These are phyloP conservation scores for Penicillium longicatenatum DNA, from an alignment of 495 filamentous ascomycete species.

Conservation along the genomic window DNA sequence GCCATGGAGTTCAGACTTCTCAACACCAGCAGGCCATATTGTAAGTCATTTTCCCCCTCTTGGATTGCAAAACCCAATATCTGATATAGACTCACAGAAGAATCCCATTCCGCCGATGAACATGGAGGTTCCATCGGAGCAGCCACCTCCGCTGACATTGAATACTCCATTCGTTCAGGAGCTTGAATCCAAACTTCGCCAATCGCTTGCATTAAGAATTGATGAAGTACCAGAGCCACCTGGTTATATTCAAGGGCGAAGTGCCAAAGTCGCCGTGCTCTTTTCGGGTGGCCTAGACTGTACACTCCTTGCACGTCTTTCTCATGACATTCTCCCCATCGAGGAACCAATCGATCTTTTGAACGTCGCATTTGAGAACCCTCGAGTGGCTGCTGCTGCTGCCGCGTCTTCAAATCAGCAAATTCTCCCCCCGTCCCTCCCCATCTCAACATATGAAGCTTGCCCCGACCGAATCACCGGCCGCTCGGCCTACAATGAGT, in stretches of 20 bases:
- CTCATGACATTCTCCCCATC: conserved; percentile 74
- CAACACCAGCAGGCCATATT: conserved; percentile 30
- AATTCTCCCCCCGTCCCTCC: not conserved
- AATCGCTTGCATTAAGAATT: conserved; percentile 67
- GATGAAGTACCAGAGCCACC: conserved; percentile 65
- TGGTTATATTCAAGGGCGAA: conserved; percentile 26
- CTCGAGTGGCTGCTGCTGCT: conserved; percentile 63
- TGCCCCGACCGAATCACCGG: conserved; percentile 93
- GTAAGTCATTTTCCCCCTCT: conserved; percentile 30
- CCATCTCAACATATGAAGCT: conserved; percentile 63
- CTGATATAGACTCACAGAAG: conserved; percentile 36
- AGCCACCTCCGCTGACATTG: conserved; percentile 40
- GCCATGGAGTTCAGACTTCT: conserved; percentile 30
- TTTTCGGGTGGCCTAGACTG: conserved; percentile 97
- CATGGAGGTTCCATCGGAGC: conserved; percentile 44
- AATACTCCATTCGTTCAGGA: conserved; percentile 55
- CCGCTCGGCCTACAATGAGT: conserved; percentile 70
- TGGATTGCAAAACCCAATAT: not conserved
- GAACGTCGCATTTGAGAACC: conserved; percentile 97
- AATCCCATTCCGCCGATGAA: conserved; percentile 67
- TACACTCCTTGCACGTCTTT: conserved; percentile 78
- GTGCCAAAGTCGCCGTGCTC: conserved; percentile 70
- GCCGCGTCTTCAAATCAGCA: conserved; percentile 22
- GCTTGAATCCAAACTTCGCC: conserved; percentile 59
- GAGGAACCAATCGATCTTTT: conserved; percentile 78